Percentiles rank a stretch among this genome's conserved stretches.
phyloP scores from a whole-genome alignment of 371 early-diverging fungal species.

The Batkoa obscura region DNA sequence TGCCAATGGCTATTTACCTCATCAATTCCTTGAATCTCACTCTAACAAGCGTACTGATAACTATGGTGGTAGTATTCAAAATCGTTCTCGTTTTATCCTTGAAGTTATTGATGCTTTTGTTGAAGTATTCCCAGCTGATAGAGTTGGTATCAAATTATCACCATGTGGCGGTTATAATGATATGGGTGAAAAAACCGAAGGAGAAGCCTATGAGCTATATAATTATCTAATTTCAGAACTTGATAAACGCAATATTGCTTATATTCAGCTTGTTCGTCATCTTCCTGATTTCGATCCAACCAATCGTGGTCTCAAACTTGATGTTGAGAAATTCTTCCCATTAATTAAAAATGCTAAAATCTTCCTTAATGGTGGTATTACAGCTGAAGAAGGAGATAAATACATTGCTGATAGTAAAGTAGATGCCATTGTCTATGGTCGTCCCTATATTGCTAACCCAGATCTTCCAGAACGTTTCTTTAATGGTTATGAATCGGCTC shows the following conservation, averaged over 20 bases:
- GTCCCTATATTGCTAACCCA: slow-evolving; percentile 1
- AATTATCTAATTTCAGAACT: neutral
- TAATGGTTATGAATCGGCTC: neutral
- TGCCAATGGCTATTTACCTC: slow-evolving; percentile 37
- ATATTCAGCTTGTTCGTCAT: neutral
- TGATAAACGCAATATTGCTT: neutral
- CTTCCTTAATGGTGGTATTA: neutral
- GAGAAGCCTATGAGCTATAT: neutral
- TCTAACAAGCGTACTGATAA: slow-evolving; percentile 35
- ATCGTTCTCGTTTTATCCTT: slow-evolving; percentile 22
- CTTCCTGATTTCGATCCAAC: neutral
- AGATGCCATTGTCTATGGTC: slow-evolving; percentile 1
- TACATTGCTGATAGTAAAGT: neutral
- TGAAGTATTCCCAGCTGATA: slow-evolving; percentile 56
- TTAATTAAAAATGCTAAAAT: neutral
- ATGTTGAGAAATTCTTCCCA: neutral
- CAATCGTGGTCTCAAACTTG: neutral
- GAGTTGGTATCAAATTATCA: slow-evolving; percentile 24
- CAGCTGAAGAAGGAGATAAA: neutral
- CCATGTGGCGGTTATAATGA: slow-evolving; percentile 44
- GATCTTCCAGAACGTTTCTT: neutral
- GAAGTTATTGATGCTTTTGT: slow-evolving; percentile 37
- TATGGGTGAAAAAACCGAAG: slow-evolving; percentile 15
- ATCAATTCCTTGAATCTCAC: slow-evolving; percentile 26
- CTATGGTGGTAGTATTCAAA: slow-evolving; percentile 30